phyloP scores from a whole-genome alignment of 2,329 filamentous ascomycete genomes.

The Exophiala phaeomuriformis region DNA sequence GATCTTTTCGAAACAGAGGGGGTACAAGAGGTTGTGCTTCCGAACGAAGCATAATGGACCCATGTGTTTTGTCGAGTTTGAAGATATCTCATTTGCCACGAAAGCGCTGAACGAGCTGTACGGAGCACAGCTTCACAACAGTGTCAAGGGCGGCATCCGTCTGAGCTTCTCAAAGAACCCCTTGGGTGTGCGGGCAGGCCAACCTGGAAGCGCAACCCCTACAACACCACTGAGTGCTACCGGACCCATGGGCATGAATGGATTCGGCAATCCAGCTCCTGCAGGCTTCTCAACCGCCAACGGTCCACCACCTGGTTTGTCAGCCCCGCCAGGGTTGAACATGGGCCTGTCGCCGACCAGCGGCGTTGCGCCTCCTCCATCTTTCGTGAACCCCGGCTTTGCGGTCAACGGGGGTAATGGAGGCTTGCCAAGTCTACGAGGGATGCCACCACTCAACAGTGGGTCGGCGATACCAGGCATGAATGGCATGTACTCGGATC shows the following conservation, averaged over 20 bases:
- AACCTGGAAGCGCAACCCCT: slow-evolving; percentile 48
- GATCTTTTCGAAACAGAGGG: slow-evolving; percentile 84
- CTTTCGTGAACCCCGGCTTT: slow-evolving; percentile 24
- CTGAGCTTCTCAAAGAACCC: slow-evolving; percentile 98
- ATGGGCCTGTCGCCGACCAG: slow-evolving; percentile 30
- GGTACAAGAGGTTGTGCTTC: slow-evolving; percentile 93
- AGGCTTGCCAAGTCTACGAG: slow-evolving; percentile 30
- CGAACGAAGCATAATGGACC: slow-evolving; percentile 90
- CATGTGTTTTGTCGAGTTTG: slow-evolving; percentile 99
- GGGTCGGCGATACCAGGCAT: slow-evolving; percentile 29
- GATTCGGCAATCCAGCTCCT: slow-evolving; percentile 47
- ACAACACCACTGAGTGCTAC: slow-evolving; percentile 46
- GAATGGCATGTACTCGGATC: slow-evolving; percentile 40
- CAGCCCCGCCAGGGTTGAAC: slow-evolving; percentile 64
- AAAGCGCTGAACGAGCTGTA: slow-evolving; percentile 87
- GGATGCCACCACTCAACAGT: slow-evolving; percentile 27
- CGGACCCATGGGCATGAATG: slow-evolving; percentile 51
- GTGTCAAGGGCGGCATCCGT: slow-evolving; percentile 86
- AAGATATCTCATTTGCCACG: slow-evolving; percentile 84
- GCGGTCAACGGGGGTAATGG: slow-evolving; percentile 26
- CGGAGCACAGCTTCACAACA: slow-evolving; percentile 79
- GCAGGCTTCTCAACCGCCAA: slow-evolving; percentile 61
- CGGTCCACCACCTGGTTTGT: slow-evolving; percentile 74
- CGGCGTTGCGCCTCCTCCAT: slow-evolving; percentile 14
- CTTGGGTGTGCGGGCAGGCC: slow-evolving; percentile 77